These are phyloP conservation scores for Tylopilus vinaceipallidus DNA, from an alignment of 768 basidiomycete species.

Conservation along the genomic window DNA sequence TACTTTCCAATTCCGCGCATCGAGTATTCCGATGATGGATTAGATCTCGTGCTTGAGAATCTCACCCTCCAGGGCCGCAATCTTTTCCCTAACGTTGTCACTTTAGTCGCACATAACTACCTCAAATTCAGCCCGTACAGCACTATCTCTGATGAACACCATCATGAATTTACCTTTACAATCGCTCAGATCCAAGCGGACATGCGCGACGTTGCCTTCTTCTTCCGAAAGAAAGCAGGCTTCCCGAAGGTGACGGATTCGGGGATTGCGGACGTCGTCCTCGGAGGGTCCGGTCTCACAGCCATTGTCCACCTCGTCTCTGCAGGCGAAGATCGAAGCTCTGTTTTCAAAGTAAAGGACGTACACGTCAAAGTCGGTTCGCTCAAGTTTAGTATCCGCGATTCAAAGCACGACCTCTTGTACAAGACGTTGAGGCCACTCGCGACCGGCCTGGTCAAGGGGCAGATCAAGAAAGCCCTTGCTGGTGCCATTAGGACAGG, in stretches of 20 bases:
- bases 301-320: conserved; percentile 60
- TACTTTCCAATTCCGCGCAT: conserved; percentile 90
- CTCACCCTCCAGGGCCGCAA: conserved; percentile 85
- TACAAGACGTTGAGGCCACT: conserved; percentile 84
- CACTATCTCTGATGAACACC: conserved; percentile 49
- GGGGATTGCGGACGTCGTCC: conserved; percentile 80
- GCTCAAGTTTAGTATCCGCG: conserved; percentile 88
- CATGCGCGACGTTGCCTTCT: conserved; percentile 91
- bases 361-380: conserved; percentile 81
- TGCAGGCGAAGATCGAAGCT: conserved; percentile 60
- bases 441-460: conserved; percentile 81
- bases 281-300: conserved; percentile 81
- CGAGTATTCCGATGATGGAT: conserved; percentile 84
- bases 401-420: conserved; percentile 84
- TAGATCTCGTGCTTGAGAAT: conserved; percentile 94
- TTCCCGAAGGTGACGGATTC: conserved; percentile 78
- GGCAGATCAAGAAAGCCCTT: conserved; percentile 57
- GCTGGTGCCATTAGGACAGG: conserved; percentile 72
- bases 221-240: conserved; percentile 82
- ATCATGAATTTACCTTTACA: conserved; percentile 73
- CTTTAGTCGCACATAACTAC: conserved; percentile 75
- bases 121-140: conserved; percentile 82
- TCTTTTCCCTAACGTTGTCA: conserved; percentile 79
- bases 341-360: conserved; percentile 70
- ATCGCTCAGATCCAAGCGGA: conserved; percentile 89